Percentiles rank a stretch among this genome's conserved stretches.
These are phyloP conservation scores for Waitea zeae DNA, from an alignment of 1,284 basidiomycete genomes.

Conservation along the genomic window DNA sequence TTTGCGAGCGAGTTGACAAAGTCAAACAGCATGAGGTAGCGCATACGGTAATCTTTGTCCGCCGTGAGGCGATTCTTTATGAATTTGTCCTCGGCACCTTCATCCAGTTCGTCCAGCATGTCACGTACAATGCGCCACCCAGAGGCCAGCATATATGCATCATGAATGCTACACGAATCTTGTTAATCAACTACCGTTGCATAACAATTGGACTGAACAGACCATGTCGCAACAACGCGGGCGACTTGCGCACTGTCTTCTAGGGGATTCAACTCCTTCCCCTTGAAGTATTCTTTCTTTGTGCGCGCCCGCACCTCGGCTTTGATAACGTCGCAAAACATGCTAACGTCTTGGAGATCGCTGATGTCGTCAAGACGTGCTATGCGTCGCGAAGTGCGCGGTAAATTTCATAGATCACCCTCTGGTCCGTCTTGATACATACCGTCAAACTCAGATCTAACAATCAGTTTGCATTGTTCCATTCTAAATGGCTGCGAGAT, in stretches of 20 bases:
- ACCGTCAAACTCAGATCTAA: constrained; percentile 56
- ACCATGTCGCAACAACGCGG: not conserved
- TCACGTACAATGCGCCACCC: constrained; percentile 54
- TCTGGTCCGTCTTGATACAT: too few species aligned
- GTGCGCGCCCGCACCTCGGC: constrained; percentile 34
- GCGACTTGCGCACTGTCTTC: not conserved
- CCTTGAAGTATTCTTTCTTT: not conserved
- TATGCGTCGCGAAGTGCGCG: too few species aligned
- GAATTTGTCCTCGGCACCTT: constrained; percentile 25
- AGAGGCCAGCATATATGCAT: constrained; percentile 57
- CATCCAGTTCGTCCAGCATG: constrained; percentile 30
- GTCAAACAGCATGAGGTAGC: constrained; percentile 47
- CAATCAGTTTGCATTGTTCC: constrained; percentile 42
- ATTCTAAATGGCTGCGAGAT: constrained; percentile 44
- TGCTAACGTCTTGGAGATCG: constrained; percentile 39
- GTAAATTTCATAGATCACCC: constrained; percentile 3
- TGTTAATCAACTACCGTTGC: not conserved
- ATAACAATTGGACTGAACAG: not conserved
- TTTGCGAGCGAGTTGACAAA: constrained; percentile 39
- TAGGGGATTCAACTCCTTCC: not conserved
- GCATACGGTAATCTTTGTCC: constrained; percentile 28
- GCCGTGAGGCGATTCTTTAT: constrained; percentile 31
- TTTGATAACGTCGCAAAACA: constrained; percentile 36
- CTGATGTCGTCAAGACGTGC: constrained; percentile 50
- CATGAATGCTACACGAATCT: constrained; percentile 29